Evolutionary conservation across 768 basidiomycete species (phyloP).

Genomic region (Suillus subaureus): DNA sequence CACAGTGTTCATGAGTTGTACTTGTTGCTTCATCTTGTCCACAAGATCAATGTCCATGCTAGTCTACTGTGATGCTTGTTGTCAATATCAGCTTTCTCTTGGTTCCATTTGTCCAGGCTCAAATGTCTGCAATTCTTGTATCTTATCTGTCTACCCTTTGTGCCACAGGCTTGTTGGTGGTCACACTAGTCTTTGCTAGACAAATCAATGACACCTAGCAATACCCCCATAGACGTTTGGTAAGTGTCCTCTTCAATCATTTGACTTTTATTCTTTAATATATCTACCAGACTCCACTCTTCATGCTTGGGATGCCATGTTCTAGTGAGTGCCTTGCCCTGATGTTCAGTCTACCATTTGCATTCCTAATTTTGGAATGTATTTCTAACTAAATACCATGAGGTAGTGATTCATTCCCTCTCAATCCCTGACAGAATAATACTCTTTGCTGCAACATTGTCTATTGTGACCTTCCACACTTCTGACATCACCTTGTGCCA

Average conservation of each 20-base stretch:
- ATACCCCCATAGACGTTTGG: constrained; percentile 22
- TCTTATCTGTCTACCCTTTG: constrained; percentile 9
- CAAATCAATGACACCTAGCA: constrained; percentile 22
- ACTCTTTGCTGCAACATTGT: neutral
- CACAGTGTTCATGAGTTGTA: constrained; percentile 45
- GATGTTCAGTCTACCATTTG: constrained; percentile 48
- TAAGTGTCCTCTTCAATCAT: constrained; percentile 25
- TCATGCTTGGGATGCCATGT: constrained; percentile 8
- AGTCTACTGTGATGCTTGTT: constrained; percentile 14
- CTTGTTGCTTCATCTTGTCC: neutral
- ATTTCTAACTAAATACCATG: constrained; percentile 17
- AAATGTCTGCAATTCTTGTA: neutral
- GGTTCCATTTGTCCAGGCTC: constrained; percentile 29
- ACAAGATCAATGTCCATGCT: neutral
- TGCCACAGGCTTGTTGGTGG: constrained; percentile 9
- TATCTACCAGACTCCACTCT: neutral
- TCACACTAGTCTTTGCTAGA: too few relatives aligned
- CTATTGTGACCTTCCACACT: neutral
- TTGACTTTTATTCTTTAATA: neutral
- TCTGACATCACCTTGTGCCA: neutral
- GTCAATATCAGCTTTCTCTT: constrained; percentile 14
- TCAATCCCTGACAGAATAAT: neutral
- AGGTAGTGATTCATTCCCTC: neutral
- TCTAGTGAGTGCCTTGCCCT: constrained; percentile 45
- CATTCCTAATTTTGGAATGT: constrained; percentile 55